phyloP scores from a whole-genome alignment of 1,284 basidiomycete species.

The Athelia psychrophila region DNA sequence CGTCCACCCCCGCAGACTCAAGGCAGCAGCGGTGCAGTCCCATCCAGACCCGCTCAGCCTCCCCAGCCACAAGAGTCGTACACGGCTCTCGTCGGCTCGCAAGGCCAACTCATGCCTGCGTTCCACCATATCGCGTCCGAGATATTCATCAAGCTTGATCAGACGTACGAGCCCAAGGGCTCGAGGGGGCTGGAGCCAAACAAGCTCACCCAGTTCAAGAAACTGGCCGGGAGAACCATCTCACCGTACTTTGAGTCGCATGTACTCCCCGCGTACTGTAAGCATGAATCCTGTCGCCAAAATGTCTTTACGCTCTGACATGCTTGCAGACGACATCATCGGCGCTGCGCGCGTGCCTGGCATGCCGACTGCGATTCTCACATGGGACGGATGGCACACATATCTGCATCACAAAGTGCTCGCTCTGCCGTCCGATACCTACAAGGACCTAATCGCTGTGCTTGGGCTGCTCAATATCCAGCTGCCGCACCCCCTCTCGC shows the following conservation, averaged over 20 bases:
- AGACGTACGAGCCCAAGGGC: neutral
- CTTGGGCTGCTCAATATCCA: neutral
- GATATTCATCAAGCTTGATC: neutral
- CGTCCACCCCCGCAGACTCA: neutral
- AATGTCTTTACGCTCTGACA: neutral
- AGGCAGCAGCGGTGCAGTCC: neutral
- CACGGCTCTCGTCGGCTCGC: neutral
- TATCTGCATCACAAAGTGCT: neutral
- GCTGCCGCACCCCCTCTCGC: neutral
- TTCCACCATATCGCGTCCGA: slow-evolving; percentile 1
- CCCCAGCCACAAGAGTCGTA: neutral
- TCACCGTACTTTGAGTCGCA: neutral
- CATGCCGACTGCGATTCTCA: neutral
- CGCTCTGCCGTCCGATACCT: neutral
- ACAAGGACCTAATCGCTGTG: neutral
- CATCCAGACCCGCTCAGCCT: neutral
- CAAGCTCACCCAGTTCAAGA: neutral
- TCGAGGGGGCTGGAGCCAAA: neutral
- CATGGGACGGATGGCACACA: neutral
- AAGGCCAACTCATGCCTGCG: neutral
- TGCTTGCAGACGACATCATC: neutral
- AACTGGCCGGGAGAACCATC: neutral
- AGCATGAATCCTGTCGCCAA: neutral
- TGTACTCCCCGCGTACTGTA: neutral
- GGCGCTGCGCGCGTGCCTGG: neutral